phyloP scores from a whole-genome alignment of 2,329 filamentous ascomycete species.

The Xylaria sp. region DNA sequence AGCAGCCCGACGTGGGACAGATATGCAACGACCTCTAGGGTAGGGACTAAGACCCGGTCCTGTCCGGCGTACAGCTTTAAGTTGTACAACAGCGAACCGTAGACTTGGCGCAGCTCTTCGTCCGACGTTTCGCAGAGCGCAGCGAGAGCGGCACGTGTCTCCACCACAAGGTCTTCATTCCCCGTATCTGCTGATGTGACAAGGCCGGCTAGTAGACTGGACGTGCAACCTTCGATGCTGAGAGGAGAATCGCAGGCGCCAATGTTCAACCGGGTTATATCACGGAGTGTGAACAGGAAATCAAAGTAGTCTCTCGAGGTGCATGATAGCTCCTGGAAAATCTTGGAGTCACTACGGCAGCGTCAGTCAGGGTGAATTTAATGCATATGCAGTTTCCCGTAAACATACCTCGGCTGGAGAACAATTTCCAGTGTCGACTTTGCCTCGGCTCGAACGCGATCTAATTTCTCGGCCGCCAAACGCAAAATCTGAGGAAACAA shows the following conservation, averaged over 20 bases:
- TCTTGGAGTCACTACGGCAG: slow-evolving; percentile 49
- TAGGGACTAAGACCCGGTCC: slow-evolving; percentile 79
- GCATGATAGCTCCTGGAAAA: slow-evolving; percentile 58
- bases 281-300: slow-evolving; percentile 62
- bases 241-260: slow-evolving; percentile 52
- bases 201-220: slow-evolving; percentile 71
- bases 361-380: slow-evolving; percentile 45
- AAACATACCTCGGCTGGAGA: slow-evolving; percentile 59
- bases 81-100: slow-evolving; percentile 64
- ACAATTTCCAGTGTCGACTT: slow-evolving; percentile 63
- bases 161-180: slow-evolving; percentile 78
- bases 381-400: not conserved
- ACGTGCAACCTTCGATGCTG: slow-evolving; percentile 56
- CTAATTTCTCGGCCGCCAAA: slow-evolving; percentile 87
- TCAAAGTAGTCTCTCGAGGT: slow-evolving; percentile 71
- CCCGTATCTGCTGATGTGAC: slow-evolving; percentile 81
- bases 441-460: slow-evolving; percentile 80
- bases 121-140: slow-evolving; percentile 60
- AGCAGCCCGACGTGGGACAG: slow-evolving; percentile 73
- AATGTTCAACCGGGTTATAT: slow-evolving; percentile 51
- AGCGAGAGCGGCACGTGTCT: slow-evolving; percentile 73
- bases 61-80: slow-evolving; percentile 64
- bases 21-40: slow-evolving; percentile 81
- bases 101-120: slow-evolving; percentile 58
- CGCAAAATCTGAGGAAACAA: slow-evolving; percentile 68